Base-by-base conservation (phyloP, 2,329 filamentous ascomycete genomes). In the Calonectria henricotiae region DNA sequence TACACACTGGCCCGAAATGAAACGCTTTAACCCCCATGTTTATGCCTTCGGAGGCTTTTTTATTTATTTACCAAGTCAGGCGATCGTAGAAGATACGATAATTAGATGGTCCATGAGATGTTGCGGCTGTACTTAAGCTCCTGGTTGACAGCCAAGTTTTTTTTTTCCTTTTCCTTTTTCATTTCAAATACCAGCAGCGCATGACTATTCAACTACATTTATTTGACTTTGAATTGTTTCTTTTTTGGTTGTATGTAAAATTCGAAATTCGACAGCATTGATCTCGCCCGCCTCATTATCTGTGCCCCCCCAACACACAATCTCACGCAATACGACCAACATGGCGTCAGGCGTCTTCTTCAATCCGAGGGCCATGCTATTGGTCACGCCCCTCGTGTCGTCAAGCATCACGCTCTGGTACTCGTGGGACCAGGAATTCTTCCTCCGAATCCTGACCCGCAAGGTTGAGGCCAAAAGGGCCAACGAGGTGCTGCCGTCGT, bases 321-420 rank as follows among this genome's bases (percentile, higher is more conserved):
- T 9, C 17, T 20, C n/a, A 30, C 27, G 6, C 41, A 43, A n/a
- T 15, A 13, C 32, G 5, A 60, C 23, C 46, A 60, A 15, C 65
- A 85, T 85, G 83, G 82, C 83, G 37, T 83, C 82, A 1, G 76
- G 77, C 17, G 69, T 73, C 46, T 82, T 85, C 75, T 79, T 82
- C 74, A 80, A 84, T 72, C 80, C 81, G 12, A 74, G 81, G 51
- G 79, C 81, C 7, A 68, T 77, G 46, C 79, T 88, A 39, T 82
- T 86, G 54, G 74, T 85, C 20, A 80, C 84, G 1, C 86, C 86
- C 0, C 78, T 88, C 27, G 72, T 87, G 72, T 84, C 85, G n/a
- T 84, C 85, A 3, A 86, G 85, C 2, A 82, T 82, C 73, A 83
- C 85, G 0, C 80, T 88, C 62, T 80, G 83, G 73, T 86, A 81